Evolutionary conservation across 2,329 filamentous ascomycete genomes (phyloP), one percentile per base, ranked within the genome.

Genomic region (Botrytis fabae): DNA sequence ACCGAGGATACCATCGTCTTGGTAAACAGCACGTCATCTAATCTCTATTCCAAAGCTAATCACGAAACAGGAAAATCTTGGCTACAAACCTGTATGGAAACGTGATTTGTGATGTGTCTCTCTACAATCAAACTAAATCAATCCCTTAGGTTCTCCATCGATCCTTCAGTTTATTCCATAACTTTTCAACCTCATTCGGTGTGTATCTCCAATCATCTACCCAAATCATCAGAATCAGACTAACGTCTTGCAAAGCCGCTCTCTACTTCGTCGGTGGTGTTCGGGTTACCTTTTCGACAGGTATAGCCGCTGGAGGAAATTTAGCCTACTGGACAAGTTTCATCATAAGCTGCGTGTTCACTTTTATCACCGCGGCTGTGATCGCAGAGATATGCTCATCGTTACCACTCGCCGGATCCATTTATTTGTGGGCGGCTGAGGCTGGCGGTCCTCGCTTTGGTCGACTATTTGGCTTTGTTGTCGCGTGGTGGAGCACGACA

Each of bases 261-360:
- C 82, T 90, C 1, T 90, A 89, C 80, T 89, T 89, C 73, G 85
- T 90, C 62, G 88, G 88, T 40, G 88, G 86, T 73, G 86, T 89
- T 51, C 85, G 88, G 51, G 86, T 88, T 4, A 89, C 88, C 0
- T 90, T 88, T 77, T 88, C 86, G 25, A 90, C 88, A 12, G 88
- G 88, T 75, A 88, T 90, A 57, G 87, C 86, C 40, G 87, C 88
- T n/a, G 88, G 88, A 69, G 88, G 88, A 57, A 88, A 88, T 74
- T 79, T 89, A 65, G 88, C 88, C 10, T 90, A 90, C 77, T 90
- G 88, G 87, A 89, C 87, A 74, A 89, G 86, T 78, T 90, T 89
- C 78, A 75, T 90, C 57, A 65, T 69, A 38, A 72, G 64, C 32
- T 72, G 73, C 51, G 38, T 75, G 14, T 69, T 75, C 38, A 72